Evolutionary conservation across 2,329 filamentous ascomycete species (phyloP), one percentile per base, ranked within the genome.

Genomic region (Ophiocordyceps australis): DNA sequence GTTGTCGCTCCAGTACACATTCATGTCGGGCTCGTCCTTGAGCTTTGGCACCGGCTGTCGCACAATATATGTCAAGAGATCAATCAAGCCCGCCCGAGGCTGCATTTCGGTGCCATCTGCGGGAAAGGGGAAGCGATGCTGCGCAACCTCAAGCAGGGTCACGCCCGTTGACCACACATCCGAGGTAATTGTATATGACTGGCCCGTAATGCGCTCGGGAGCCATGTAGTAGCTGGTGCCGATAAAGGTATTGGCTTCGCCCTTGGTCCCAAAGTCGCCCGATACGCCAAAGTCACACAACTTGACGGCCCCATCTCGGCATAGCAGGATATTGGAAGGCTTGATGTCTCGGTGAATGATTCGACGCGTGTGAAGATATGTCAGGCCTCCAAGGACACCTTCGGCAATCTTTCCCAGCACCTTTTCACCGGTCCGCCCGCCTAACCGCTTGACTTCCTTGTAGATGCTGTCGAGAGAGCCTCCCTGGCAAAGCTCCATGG

Each of bases 301-400:
- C 55, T 98, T 98, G 36, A 98, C 86, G 40, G 92, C 79, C 18
- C 89, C 89, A 37, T 80, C 74, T 32, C 86, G 77, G 46, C 83
- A 93, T 17, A 98, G 65, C 14, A 98, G 65, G 39, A 98, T 95
- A 49, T 98, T 98, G 34, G 80, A 91, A 2, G 89, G 89, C 52
- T 98, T 98, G 59, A 98, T 98, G 46, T 98, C 89, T 54, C 89
- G 75, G 52, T 98, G 89, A 41, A 98, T 95, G 50, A 98, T 98
- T 50, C 92, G 89, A 46, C 86, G 78, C 41, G 77, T 76, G 57
- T 95, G 82, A 7, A 98, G 70, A 52, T 98, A 98, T 7, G 85
- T 95, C 32, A 98, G 59, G 14, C 89, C 89, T 39, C 83, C 81
- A 28, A 98, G 59, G 4, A 98, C 86, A 28, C 86, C 89, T 50